Percentiles rank a stretch among this genome's conserved stretches.
These are phyloP conservation scores for Trametes maxima DNA, from an alignment of 768 basidiomycete genomes.

Conservation along the genomic window DNA sequence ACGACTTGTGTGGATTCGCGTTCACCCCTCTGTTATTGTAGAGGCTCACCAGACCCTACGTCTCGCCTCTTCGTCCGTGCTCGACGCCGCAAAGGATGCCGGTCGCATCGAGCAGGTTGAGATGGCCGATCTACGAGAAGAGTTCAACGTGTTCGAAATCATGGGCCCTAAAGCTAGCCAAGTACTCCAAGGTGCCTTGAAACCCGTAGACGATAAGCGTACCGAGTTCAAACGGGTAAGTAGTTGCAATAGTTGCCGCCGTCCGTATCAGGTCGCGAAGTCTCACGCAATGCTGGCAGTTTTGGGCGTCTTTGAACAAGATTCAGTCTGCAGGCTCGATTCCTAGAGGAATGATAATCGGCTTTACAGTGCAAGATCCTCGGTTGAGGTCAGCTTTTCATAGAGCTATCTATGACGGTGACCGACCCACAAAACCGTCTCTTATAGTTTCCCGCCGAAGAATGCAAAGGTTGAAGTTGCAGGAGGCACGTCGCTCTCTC, in stretches of 20 bases:
- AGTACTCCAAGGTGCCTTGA: slow-evolving; percentile 58
- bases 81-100: slow-evolving; percentile 39
- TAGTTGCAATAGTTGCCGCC: background rate
- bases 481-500: slow-evolving; percentile 29
- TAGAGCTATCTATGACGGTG: no score
- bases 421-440: background rate
- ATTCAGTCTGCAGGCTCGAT: slow-evolving; percentile 68
- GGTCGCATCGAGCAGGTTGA: slow-evolving; percentile 48
- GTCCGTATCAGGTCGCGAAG: no score
- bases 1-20: slow-evolving; percentile 71
- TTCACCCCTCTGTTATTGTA: slow-evolving; percentile 74
- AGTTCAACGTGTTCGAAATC: slow-evolving; percentile 83
- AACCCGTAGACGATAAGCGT: slow-evolving; percentile 50
- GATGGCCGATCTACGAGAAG: slow-evolving; percentile 69
- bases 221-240: slow-evolving; percentile 62
- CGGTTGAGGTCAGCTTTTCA: slow-evolving; percentile 64
- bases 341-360: slow-evolving; percentile 75
- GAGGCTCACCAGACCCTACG: slow-evolving; percentile 57
- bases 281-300: slow-evolving; percentile 41
- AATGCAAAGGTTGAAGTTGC: slow-evolving; percentile 54
- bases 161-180: slow-evolving; percentile 69
- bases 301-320: slow-evolving; percentile 65
- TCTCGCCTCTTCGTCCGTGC: slow-evolving; percentile 49
- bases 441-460: slow-evolving; percentile 78
- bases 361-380: slow-evolving; percentile 83